Evolutionary conservation across 2,329 filamentous ascomycete species (phyloP).

Genomic region (Ophidiomyces ophidiicola): DNA sequence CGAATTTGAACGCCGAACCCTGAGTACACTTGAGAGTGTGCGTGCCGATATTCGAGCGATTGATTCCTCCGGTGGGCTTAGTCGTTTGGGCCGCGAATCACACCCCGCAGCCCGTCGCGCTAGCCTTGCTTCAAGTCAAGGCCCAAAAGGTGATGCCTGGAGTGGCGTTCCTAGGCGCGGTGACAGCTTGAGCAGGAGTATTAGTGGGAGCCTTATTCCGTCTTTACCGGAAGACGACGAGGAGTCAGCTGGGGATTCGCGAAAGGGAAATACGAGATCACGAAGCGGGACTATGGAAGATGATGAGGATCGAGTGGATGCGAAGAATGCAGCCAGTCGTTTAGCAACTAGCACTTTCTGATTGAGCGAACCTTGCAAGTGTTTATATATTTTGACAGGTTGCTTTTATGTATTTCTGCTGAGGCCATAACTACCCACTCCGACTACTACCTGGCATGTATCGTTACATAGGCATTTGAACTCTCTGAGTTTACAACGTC

Average conservation of each 20-base stretch:
- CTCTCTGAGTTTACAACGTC: too few species aligned
- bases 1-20: constrained; percentile 80
- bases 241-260: constrained; percentile 35
- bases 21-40: constrained; percentile 86
- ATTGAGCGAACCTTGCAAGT: constrained; percentile 8
- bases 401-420: neutral
- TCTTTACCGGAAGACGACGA: constrained; percentile 52
- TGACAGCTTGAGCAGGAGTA: constrained; percentile 64
- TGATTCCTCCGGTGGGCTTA: constrained; percentile 79
- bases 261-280: constrained; percentile 36
- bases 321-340: constrained; percentile 85
- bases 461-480: too few species aligned
- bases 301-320: constrained; percentile 88
- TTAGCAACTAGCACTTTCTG: constrained; percentile 90
- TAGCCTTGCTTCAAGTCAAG: constrained; percentile 76
- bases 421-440: too few species aligned
- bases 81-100: constrained; percentile 74
- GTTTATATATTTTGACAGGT: neutral
- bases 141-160: constrained; percentile 96
- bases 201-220: constrained; percentile 60
- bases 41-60: constrained; percentile 87
- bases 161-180: constrained; percentile 78
- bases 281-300: constrained; percentile 42
- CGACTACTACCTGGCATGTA: too few species aligned
- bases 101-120: constrained; percentile 64